Evolutionary conservation across 805 yeast genomes (phyloP), one percentile per base, ranked within the genome.

Genomic region (Hanseniaspora singularis): DNA sequence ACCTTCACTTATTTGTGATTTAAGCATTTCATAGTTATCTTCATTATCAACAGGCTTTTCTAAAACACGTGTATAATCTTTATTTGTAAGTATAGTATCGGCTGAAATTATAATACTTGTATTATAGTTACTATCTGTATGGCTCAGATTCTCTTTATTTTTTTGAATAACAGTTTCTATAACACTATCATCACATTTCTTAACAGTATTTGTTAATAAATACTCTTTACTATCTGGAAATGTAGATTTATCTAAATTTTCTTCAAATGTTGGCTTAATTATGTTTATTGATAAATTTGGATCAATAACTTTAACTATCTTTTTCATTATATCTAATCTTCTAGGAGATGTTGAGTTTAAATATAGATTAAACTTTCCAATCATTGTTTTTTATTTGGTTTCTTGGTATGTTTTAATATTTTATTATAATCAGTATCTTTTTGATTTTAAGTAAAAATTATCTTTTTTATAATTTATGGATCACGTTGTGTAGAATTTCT

Each of bases 291-390:
- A 18, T 8, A 73, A 57, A 0, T 58, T 40, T 16, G 22, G 19
- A 10, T 42, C 30, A 12, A 31, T 11, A 31, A 81, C 61, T 0
- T 79, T 79, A 59, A 81, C 60, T 1, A 50, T 53, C 53, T 80
- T 76, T 4, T 61, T 56, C 24, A 92, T 56, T n/a, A 92, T 80
- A 48, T 83, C 84, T 46, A 66, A 63, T 49, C 98, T 66, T 50
- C 96, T 69, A 2, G 94, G 89, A 0, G 96, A 88, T 1, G 82
- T 72, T 2, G 95, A 85, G 0, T 95, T 96, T 6, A 89, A 11
- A n/a, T 19, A 68, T 4, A 85, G 65, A 22, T 37, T 16, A 49
- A 39, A 27, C 23, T 26, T 26, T 37, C 15, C 4, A 46, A 33
- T 16, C 44, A 37, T 26, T 7, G n/a, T n/a, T 7, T 4, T 4